A percentile compares a stretch with the other conserved stretches of the same genome.
phyloP scores from a whole-genome alignment of 169 alveolate genomes.

The Plasmodium chabaudi region DNA sequence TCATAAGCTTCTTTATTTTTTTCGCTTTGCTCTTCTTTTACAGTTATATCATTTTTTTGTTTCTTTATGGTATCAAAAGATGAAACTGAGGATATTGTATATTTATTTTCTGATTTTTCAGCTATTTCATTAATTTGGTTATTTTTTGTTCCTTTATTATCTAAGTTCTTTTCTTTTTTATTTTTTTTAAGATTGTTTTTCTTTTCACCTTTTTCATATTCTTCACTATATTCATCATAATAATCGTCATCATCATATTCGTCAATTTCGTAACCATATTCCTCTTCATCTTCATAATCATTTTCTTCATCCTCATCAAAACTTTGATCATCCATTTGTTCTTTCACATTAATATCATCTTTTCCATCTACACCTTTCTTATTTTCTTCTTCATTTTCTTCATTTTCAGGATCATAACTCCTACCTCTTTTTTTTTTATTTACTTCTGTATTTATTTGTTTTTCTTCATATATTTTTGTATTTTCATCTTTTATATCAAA shows the following conservation, averaged over 20 bases:
- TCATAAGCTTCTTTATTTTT: conserved; percentile 2
- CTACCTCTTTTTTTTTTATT: conserved; percentile 61
- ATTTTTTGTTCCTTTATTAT: not conserved
- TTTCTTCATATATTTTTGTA: conserved; percentile 22
- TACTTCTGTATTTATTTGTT: conserved; percentile 28
- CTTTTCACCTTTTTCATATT: not conserved
- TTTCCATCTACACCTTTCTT: conserved; percentile 2
- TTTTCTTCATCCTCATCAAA: not conserved
- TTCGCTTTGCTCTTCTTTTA: not conserved
- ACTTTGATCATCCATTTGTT: not conserved
- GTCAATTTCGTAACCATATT: not conserved
- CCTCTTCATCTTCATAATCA: not conserved
- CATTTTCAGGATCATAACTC: not conserved
- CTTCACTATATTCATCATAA: not conserved
- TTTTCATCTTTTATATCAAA: conserved; percentile 18
- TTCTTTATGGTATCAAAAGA: conserved; percentile 1
- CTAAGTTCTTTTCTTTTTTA: not conserved
- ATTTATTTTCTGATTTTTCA: not conserved
- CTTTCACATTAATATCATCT: not conserved
- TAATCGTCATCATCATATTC: not conserved
- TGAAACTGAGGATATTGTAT: no score
- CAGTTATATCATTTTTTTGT: not conserved
- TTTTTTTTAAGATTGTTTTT: not conserved
- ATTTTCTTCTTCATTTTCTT: conserved; percentile 9
- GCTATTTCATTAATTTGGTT: not conserved